Base-by-base conservation (phyloP, 1,284 basidiomycete species). In the Fomes fomentarius region DNA sequence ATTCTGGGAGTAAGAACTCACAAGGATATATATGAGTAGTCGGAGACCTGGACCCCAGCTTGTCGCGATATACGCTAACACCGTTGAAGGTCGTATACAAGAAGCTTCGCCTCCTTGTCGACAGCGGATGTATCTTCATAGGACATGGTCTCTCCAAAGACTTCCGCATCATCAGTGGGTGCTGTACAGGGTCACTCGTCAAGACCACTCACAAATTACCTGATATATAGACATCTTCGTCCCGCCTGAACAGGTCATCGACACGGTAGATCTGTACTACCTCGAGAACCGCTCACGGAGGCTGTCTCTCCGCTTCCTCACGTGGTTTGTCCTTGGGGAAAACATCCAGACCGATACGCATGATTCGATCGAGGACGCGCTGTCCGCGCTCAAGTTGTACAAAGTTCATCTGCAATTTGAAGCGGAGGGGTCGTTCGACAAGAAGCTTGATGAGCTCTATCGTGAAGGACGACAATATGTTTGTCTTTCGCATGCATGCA, bases 71-170 rank as follows among this genome's bases (percentile, higher is more conserved):
- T 69, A 98, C 96, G 0, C 78, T 98, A 35, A 97, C 98, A 0
- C 95, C 96, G 0, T 77, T 98, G 54, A 99, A 99, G 69, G 81
- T 94, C 2, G 97, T 96, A 2, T 99, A 99, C 78, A 98, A 98
- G 79, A 99, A 99, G 70, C 77, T 99, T n/a, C 84, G 96, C 1
- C 71, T 97, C 33, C 79, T 99, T 2, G 95, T 99, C 9, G 96
- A 99, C 68, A 80, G 89, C 19, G 96, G 96, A 6, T 99, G 97
- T 68, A 90, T 96, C 59, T 99, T 99, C 67, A 92, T 99, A 51
- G 97, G 97, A 0, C 96, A 99, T 66, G 97, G 97, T 1, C 81
- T 99, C n/a, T 91, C 93, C n/a, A 98, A 98, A 70, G 97, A 99
- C 72, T 98, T 99, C 74, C 83, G 97, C 11, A 99, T 97, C 54